These are phyloP conservation scores for Arabis hirsuta DNA, from an alignment of 345 rosid species.

Conservation along the genomic window DNA sequence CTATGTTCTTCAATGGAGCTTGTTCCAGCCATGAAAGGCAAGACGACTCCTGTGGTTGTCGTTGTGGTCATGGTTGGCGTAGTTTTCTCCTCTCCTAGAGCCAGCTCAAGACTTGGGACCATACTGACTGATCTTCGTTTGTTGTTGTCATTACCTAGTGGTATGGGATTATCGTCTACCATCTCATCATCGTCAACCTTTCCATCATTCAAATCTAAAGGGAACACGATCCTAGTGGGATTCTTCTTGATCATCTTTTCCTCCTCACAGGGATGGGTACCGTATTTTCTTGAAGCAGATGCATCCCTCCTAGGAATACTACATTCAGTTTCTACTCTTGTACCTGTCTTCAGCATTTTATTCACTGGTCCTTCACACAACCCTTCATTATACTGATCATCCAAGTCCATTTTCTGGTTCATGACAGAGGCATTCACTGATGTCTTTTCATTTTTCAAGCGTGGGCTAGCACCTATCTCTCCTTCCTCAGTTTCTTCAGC, in stretches of 20 bases:
- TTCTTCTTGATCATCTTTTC: conserved; percentile 48
- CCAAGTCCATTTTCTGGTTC: conserved; percentile 37
- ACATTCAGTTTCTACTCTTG: conserved; percentile 43
- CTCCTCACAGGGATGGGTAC: conserved; percentile 47
- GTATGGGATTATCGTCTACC: conserved; percentile 43
- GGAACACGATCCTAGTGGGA: conserved; percentile 68
- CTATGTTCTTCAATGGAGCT: conserved; percentile 44
- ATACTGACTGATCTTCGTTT: conserved; percentile 42
- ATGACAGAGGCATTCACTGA: conserved; percentile 35
- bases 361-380: conserved; percentile 46
- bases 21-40: conserved; percentile 51
- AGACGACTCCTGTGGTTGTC: conserved; percentile 50
- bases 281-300: conserved; percentile 46
- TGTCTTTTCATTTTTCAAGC: conserved; percentile 39
- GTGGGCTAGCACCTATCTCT: conserved; percentile 40
- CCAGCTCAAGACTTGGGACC: conserved; percentile 80
- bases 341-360: conserved; percentile 60
- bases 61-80: conserved; percentile 14
- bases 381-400: conserved; percentile 35
- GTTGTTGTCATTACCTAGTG: conserved; percentile 47
- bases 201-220: conserved; percentile 52
- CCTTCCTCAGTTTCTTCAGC: conserved; percentile 44
- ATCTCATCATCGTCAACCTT: conserved; percentile 46
- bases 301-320: conserved; percentile 43
- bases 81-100: conserved; percentile 67